Conservation (phyloP, 345 rosid genomes). For the Bruguiera sexangula region DNA sequence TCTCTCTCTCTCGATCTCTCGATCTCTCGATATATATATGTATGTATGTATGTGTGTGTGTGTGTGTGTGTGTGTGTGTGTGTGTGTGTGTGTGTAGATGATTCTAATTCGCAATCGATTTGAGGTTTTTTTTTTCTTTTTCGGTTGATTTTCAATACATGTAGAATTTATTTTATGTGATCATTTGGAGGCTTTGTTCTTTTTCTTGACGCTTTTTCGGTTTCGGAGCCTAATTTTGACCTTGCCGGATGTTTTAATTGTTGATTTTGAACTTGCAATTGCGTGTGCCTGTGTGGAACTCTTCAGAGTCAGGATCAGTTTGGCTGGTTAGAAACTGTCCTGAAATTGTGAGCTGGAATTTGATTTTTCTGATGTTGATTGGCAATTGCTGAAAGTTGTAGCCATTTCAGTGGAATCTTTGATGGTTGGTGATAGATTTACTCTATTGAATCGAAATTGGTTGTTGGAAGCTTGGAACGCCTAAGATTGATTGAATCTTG, state of each 20-base stretch:
- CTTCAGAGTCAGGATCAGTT: neutral
- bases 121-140: neutral
- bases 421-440: neutral
- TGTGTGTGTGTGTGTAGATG: neutral
- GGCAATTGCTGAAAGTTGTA: neutral
- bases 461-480: no score
- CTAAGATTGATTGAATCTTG: no score
- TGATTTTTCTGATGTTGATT: no score
- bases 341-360: no score
- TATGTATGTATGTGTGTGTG: neutral
- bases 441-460: neutral
- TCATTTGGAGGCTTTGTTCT: no score
- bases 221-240: no score
- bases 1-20: neutral
- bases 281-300: no score
- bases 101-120: neutral
- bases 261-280: no score
- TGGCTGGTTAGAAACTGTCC: neutral
- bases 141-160: no score
- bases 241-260: no score
- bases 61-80: neutral
- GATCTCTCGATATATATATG: neutral
- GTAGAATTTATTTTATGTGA: no score
- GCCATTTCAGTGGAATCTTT: neutral
- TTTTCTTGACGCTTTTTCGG: no score